Conservation (phyloP, 140 eudicot species). For the Anethum foeniculum region DNA sequence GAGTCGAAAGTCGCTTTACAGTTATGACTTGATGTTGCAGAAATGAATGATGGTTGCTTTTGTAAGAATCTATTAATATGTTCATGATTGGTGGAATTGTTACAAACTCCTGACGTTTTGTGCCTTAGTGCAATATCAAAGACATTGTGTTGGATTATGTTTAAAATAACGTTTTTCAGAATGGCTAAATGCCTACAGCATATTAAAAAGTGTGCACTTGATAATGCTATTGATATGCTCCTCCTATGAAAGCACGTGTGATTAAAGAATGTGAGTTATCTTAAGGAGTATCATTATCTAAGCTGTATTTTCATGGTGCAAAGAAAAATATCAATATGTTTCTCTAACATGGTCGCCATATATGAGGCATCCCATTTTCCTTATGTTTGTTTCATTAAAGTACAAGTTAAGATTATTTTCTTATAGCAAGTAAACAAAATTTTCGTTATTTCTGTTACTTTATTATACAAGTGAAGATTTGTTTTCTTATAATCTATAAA, state of each 20-base stretch:
- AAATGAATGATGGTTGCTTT: conserved; percentile 24
- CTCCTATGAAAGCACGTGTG: conserved; percentile 16
- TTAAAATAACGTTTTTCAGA: neutral
- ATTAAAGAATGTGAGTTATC: conserved; percentile 19
- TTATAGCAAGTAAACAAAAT: neutral
- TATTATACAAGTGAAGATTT: conserved; percentile 58
- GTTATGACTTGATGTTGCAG: conserved; percentile 14
- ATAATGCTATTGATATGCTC: conserved; percentile 22
- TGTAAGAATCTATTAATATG: conserved; percentile 22
- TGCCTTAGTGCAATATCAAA: conserved; percentile 1
- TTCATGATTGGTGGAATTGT: conserved; percentile 1
- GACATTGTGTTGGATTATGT: neutral
- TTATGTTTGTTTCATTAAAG: neutral
- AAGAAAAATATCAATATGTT: conserved; percentile 37
- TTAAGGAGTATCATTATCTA: conserved; percentile 30
- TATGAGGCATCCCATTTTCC: conserved; percentile 21
- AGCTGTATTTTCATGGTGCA: conserved; percentile 53
- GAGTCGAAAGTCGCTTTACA: conserved; percentile 5
- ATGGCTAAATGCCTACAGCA: conserved; percentile 15
- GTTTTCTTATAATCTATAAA: conserved; percentile 39
- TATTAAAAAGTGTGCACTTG: conserved; percentile 1
- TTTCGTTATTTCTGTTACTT: neutral
- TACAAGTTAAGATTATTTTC: neutral
- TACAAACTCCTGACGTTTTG: conserved; percentile 16
- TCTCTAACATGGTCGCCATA: conserved; percentile 30